These are phyloP conservation scores for Saturnispora galanensis DNA, from an alignment of 805 yeast genomes.

Conservation along the genomic window DNA sequence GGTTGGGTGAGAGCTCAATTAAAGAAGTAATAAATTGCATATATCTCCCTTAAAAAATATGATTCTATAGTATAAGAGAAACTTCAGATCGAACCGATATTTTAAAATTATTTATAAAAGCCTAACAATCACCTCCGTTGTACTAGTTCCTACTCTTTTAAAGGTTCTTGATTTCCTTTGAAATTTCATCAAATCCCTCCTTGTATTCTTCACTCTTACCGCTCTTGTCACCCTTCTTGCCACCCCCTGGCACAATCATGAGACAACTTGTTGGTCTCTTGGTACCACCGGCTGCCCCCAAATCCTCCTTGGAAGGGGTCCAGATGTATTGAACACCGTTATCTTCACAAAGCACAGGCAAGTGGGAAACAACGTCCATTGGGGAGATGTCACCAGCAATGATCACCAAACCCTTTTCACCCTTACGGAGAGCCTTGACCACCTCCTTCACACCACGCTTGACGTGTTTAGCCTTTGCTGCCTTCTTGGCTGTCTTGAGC, in stretches of 20 bases:
- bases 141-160: constrained; percentile 3
- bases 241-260: constrained; percentile 94
- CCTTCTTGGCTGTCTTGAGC: constrained; percentile 91
- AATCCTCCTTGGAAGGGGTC: constrained; percentile 94
- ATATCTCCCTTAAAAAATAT: background rate
- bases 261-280: constrained; percentile 98
- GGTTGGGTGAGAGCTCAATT: constrained; percentile 90
- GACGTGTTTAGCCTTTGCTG: constrained; percentile 96
- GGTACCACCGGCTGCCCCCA: constrained; percentile 98
- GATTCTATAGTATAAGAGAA: background rate
- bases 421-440: constrained; percentile 94
- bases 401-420: constrained; percentile 92
- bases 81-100: too few relatives aligned
- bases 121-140: constrained; percentile 1
- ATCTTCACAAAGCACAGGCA: constrained; percentile 97
- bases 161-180: constrained; percentile 67
- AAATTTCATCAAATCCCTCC: constrained; percentile 86
- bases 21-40: constrained; percentile 17
- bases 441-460: constrained; percentile 99
- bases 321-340: constrained; percentile 82
- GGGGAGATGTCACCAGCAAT: constrained; percentile 99
- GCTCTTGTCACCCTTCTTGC: constrained; percentile 54
- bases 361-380: constrained; percentile 90
- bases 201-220: constrained; percentile 78
- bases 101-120: background rate